phyloP scores from a whole-genome alignment of 2,329 filamentous ascomycete species.

The Colletotrichum orchidophilum region DNA sequence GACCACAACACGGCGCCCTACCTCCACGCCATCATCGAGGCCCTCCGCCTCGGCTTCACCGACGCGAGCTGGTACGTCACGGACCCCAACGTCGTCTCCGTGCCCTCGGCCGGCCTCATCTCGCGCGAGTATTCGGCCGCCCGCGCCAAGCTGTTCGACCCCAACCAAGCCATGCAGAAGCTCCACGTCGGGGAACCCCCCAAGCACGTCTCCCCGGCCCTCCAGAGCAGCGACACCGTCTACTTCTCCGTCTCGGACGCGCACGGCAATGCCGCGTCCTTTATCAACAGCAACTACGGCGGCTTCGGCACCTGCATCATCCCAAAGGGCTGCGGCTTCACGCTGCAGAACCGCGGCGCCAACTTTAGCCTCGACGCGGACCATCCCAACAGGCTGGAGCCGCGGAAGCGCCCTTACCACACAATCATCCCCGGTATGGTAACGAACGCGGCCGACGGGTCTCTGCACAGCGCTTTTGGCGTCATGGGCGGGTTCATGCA shows the following conservation, averaged over 20 bases:
- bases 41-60: slow-evolving; percentile 87
- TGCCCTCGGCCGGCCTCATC: slow-evolving; percentile 77
- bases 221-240: slow-evolving; percentile 89
- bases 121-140: slow-evolving; percentile 78
- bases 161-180: slow-evolving; percentile 67
- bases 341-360: slow-evolving; percentile 90
- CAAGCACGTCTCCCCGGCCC: slow-evolving; percentile 71
- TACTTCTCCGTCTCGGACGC: slow-evolving; percentile 89
- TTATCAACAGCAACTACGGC: slow-evolving; percentile 95
- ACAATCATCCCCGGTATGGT: slow-evolving; percentile 96
- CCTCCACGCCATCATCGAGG: slow-evolving; percentile 88
- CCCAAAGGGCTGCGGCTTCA: slow-evolving; percentile 87
- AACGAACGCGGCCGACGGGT: slow-evolving; percentile 78
- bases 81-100: slow-evolving; percentile 77
- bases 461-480: slow-evolving; percentile 86
- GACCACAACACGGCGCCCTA: slow-evolving; percentile 87
- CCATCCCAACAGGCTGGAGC: slow-evolving; percentile 84
- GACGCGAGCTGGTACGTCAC: slow-evolving; percentile 92
- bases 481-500: slow-evolving; percentile 99
- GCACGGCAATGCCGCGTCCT: slow-evolving; percentile 89
- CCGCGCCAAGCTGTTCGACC: slow-evolving; percentile 68
- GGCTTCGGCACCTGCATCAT: slow-evolving; percentile 91
- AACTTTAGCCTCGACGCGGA: slow-evolving; percentile 78
- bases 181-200: slow-evolving; percentile 70
- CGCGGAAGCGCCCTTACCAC: slow-evolving; percentile 91